phyloP scores from a whole-genome alignment of 225 moss, liverwort and hornwort species.

The Thuidium tamariscinum region DNA sequence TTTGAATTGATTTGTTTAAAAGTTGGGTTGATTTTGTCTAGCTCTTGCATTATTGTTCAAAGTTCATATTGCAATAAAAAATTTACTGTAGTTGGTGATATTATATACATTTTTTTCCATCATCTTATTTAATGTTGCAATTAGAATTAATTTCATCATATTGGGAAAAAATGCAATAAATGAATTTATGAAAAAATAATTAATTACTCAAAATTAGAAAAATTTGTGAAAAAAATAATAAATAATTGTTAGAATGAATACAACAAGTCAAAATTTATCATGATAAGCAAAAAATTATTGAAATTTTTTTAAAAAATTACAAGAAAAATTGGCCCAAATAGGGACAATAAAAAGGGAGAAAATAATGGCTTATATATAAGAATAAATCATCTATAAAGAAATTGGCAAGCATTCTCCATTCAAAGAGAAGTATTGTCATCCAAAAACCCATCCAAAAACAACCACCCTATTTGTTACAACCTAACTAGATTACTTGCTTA shows the following conservation, averaged over 20 bases:
- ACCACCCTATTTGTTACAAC: not conserved
- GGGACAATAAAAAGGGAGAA: accelerated
- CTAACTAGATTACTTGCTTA: not conserved
- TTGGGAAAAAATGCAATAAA: no score
- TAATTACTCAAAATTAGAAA: no score
- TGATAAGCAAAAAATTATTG: no score
- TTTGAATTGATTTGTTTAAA: not conserved
- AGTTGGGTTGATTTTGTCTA: accelerated
- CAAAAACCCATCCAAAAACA: not conserved
- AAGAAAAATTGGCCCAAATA: not conserved
- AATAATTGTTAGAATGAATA: not conserved
- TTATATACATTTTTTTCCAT: not conserved
- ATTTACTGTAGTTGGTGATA: no score
- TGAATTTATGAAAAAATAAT: not conserved
- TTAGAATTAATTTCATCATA: not conserved
- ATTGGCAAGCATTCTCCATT: no score
- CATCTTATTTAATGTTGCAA: not conserved
- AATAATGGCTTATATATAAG: not conserved
- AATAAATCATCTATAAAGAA: accelerated
- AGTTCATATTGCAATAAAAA: not conserved
- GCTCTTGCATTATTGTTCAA: not conserved
- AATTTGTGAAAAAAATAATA: not conserved
- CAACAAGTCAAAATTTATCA: not conserved
- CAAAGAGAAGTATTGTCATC: not conserved
- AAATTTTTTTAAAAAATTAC: no score